A percentile compares a stretch with the other conserved stretches of the same genome.
phyloP scores from a whole-genome alignment of 305 asterid genomes.

The Fraxinus latifolia region DNA sequence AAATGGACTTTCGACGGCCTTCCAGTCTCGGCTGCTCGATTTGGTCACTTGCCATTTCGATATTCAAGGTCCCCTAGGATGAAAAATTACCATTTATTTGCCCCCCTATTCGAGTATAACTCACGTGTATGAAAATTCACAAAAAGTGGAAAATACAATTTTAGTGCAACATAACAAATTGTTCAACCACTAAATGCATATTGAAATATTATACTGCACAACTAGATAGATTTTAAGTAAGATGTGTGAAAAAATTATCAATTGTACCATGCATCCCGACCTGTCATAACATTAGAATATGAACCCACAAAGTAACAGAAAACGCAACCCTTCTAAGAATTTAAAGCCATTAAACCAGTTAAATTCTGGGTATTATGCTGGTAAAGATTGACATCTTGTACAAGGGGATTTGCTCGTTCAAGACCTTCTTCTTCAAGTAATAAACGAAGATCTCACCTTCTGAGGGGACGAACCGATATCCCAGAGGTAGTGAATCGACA shows the following conservation, averaged over 20 bases:
- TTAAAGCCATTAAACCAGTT: background rate
- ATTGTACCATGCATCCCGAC: background rate
- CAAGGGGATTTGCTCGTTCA: background rate
- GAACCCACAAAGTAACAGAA: background rate
- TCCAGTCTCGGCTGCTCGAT: background rate
- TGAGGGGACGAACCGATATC: slow-evolving; percentile 10
- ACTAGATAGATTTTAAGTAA: background rate
- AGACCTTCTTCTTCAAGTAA: background rate
- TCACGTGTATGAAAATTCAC: background rate
- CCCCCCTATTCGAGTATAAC: background rate
- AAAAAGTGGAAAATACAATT: background rate
- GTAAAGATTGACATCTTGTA: background rate
- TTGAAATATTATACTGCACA: background rate
- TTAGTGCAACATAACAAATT: too few relatives aligned
- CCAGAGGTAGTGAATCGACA: background rate
- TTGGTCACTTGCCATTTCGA: background rate
- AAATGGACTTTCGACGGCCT: background rate
- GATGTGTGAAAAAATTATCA: background rate
- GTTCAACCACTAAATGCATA: background rate
- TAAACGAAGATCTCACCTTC: slow-evolving; percentile 13
- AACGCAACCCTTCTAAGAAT: background rate
- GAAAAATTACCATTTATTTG: background rate
- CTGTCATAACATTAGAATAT: background rate
- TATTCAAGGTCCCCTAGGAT: background rate
- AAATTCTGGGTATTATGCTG: background rate